phyloP scores from a whole-genome alignment of 2,329 filamentous ascomycete genomes.

The Didymella pinodella region DNA sequence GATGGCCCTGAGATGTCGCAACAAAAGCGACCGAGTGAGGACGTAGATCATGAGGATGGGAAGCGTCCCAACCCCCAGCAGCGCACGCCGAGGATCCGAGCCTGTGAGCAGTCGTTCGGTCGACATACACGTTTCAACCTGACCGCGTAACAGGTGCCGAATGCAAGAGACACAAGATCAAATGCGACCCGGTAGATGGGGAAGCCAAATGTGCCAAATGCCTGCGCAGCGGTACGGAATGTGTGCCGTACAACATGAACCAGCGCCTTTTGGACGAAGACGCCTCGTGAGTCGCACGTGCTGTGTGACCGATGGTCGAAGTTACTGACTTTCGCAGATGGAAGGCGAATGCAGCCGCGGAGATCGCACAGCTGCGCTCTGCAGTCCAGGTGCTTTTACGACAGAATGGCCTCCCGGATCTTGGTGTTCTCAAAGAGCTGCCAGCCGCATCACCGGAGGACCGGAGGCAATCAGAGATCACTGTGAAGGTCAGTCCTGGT shows the following conservation, averaged over 20 bases:
- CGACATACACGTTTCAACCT: constrained; percentile 1
- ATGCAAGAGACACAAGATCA: constrained; percentile 49
- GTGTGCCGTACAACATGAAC: constrained; percentile 69
- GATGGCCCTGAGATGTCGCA: constrained; percentile 70
- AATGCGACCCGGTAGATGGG: constrained; percentile 44
- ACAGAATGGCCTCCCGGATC: constrained; percentile 38
- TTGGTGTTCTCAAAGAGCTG: constrained; percentile 27
- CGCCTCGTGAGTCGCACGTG: constrained; percentile 35
- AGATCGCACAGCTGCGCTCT: constrained; percentile 37
- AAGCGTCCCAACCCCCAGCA: constrained; percentile 35
- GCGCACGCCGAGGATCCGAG: constrained; percentile 37
- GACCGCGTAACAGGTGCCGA: constrained; percentile 37
- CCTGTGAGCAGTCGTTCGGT: constrained; percentile 31
- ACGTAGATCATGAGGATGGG: constrained; percentile 40
- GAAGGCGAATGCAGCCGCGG: constrained; percentile 42
- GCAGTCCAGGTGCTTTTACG: constrained; percentile 41
- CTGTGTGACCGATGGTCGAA: not conserved
- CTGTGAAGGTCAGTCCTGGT: constrained; percentile 31
- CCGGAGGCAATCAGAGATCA: constrained; percentile 17
- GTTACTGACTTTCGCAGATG: constrained; percentile 29
- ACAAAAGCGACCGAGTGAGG: constrained; percentile 41
- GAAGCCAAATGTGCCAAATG: constrained; percentile 47
- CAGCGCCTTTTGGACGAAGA: constrained; percentile 47
- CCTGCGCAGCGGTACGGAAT: constrained; percentile 71
- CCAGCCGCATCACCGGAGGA: constrained; percentile 23